Percentiles rank a stretch among this genome's conserved stretches.
These are phyloP conservation scores for Camellia sinensis DNA, from an alignment of 148 eudicot species.

Conservation along the genomic window DNA sequence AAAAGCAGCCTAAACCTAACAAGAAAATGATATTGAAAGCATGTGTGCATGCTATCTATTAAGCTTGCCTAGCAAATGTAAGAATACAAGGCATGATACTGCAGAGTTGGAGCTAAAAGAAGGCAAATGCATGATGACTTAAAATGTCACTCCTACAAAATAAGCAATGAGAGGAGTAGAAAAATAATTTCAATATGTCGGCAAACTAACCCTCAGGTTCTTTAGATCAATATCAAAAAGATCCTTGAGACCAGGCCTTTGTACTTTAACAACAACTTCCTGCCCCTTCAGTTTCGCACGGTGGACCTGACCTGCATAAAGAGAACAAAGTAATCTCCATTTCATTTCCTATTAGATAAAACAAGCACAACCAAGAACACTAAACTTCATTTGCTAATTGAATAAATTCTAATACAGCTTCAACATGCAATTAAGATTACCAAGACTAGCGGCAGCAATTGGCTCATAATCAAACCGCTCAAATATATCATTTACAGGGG, in stretches of 20 bases:
- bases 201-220: constrained; percentile 78
- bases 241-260: constrained; percentile 96
- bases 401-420: not conserved
- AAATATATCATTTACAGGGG: constrained; percentile 62
- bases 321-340: constrained; percentile 4
- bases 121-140: not conserved
- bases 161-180: not conserved
- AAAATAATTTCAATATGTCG: not conserved
- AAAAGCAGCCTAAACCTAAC: not conserved
- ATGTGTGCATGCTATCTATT: not conserved
- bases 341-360: constrained; percentile 3
- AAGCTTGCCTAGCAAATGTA: not conserved
- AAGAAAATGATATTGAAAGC: not conserved
- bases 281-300: constrained; percentile 89
- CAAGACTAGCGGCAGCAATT: constrained; percentile 97
- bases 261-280: constrained; percentile 94
- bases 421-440: constrained; percentile 37
- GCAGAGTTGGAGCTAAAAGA: constrained; percentile 1
- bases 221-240: constrained; percentile 99
- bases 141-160: not conserved
- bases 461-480: constrained; percentile 90
- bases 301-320: constrained; percentile 92
- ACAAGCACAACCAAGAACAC: constrained; percentile 9
- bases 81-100: not conserved
- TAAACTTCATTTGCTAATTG: not conserved